Conservation (phyloP, 73 alveolate species). For the Tetrahymena borealis region DNA sequence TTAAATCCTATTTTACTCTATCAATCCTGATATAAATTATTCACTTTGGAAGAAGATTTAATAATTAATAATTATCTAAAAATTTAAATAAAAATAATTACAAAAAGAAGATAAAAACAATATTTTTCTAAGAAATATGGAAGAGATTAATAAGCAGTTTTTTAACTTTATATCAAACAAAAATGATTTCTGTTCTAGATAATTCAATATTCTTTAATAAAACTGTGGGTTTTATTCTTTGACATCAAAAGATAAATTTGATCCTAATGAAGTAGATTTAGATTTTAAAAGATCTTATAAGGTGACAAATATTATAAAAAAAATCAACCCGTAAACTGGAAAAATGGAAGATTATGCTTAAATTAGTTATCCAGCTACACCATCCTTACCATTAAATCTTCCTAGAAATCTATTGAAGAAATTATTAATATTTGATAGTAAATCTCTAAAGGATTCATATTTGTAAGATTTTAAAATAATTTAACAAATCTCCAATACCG, state of each 20-base stretch:
- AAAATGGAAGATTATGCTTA: neutral
- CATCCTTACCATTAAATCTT: neutral
- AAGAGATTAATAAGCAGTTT: no score
- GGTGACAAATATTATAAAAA: neutral
- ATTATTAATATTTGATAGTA: neutral
- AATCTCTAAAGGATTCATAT: no score
- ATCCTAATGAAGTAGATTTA: neutral
- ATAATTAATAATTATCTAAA: no score
- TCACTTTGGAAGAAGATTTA: no score
- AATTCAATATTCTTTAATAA: neutral
- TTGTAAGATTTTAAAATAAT: neutral
- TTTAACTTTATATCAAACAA: no score
- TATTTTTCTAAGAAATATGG: no score
- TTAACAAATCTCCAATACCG: neutral
- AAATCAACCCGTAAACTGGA: neutral
- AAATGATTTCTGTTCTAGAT: no score
- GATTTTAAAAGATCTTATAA: neutral
- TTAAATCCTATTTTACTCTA: no score
- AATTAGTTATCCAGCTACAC: neutral
- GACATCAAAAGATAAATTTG: neutral
- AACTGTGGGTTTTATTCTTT: neutral
- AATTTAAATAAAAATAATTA: no score
- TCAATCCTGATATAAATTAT: no score
- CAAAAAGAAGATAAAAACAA: no score
- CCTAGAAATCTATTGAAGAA: neutral